phyloP scores from a whole-genome alignment of 345 rosid species.

The Sapria himalayana region DNA sequence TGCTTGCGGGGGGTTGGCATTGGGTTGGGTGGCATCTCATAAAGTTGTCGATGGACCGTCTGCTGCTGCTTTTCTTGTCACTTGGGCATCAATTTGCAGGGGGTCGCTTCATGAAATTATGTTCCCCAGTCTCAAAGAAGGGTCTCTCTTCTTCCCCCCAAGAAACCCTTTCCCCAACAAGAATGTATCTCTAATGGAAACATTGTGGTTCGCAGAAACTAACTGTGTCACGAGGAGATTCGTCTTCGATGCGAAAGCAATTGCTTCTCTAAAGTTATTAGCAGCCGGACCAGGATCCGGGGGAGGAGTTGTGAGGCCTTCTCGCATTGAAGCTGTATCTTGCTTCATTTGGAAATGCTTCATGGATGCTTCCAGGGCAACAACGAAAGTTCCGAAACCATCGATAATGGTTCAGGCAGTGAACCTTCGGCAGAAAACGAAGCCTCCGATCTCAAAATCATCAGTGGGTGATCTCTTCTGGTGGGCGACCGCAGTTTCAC shows the following conservation, averaged over 20 bases:
- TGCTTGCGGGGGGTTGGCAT: conserved; percentile 7
- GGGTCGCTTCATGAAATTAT: background rate
- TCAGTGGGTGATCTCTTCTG: background rate
- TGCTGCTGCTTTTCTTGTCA: background rate
- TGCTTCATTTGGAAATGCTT: conserved; percentile 8
- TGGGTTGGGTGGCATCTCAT: conserved; percentile 4
- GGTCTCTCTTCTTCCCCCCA: background rate
- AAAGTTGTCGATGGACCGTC: conserved; percentile 4
- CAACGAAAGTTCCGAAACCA: background rate
- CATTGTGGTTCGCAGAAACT: conserved; percentile 5
- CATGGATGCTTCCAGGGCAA: conserved; percentile 2
- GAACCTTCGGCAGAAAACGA: conserved; percentile 1
- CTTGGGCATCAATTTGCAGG: conserved; percentile 5
- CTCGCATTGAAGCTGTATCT: conserved; percentile 3
- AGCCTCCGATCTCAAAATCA: background rate
- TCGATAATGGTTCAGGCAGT: background rate
- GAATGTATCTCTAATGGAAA: background rate
- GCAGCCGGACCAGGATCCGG: background rate
- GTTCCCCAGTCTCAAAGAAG: background rate
- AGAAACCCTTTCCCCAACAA: conserved; percentile 4
- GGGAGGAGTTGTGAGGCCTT: background rate
- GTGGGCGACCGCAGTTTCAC: background rate
- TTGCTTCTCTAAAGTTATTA: conserved; percentile 2
- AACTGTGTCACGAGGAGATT: conserved; percentile 5
- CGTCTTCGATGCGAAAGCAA: conserved; percentile 5